A percentile compares a stretch with the other conserved stretches of the same genome.
Evolutionary conservation across 139 green algal genomes (phyloP).

Genomic region (Chlamydomonas sphaeroides): DNA sequence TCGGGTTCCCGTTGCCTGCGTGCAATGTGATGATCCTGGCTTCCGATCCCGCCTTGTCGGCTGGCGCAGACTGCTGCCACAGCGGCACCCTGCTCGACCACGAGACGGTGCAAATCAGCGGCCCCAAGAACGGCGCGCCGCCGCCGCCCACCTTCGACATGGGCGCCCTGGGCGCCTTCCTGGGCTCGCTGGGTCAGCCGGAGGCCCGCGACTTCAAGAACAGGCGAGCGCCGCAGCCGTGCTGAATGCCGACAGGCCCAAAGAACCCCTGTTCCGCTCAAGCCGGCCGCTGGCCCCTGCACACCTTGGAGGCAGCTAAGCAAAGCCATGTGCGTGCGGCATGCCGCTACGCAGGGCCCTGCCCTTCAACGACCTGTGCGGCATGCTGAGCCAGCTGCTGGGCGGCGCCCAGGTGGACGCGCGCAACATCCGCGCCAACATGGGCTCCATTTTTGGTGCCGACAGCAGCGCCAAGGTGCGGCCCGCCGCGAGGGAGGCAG

Average conservation of each 20-base stretch:
- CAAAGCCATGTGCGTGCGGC: too few species aligned
- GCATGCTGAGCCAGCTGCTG: constrained; percentile 38
- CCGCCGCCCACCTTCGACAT: constrained; percentile 15
- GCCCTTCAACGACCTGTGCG: constrained; percentile 40
- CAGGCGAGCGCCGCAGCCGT: background rate
- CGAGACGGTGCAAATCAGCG: constrained; percentile 60
- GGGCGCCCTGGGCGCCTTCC: background rate
- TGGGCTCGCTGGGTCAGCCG: constrained; percentile 1
- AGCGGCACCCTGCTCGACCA: constrained; percentile 70
- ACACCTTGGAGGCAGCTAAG: too few species aligned
- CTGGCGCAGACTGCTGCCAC: constrained; percentile 87
- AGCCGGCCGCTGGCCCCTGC: too few species aligned
- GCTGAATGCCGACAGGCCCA: too few species aligned
- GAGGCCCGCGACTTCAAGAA: constrained; percentile 33
- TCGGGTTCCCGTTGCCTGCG: too few species aligned
- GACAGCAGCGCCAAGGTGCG: constrained; percentile 37
- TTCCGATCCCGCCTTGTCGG: too few species aligned
- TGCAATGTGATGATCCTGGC: too few species aligned
- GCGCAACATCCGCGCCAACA: constrained; percentile 20
- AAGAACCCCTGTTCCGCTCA: too few species aligned
- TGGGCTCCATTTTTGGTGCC: constrained; percentile 41
- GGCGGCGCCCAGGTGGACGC: constrained; percentile 18
- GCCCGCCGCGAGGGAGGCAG: too few species aligned
- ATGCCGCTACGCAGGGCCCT: constrained; percentile 22
- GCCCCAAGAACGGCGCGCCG: constrained; percentile 48